A percentile compares a stretch with the other conserved stretches of the same genome.
phyloP scores from a whole-genome alignment of 768 basidiomycete species.

The Trametes coccinea region DNA sequence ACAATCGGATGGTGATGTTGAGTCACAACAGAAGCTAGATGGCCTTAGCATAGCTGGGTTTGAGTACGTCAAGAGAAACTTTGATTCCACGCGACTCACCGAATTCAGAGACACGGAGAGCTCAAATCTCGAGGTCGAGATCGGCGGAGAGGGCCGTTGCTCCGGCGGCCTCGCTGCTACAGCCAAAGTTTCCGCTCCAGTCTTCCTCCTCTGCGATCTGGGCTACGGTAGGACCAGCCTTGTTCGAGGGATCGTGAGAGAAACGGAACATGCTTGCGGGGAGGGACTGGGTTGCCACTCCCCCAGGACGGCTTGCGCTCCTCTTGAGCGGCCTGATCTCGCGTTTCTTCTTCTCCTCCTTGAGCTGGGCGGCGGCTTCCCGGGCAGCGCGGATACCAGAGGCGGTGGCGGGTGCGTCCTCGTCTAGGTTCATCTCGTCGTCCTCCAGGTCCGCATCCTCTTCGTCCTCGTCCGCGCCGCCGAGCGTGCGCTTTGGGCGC shows the following conservation, averaged over 20 bases:
- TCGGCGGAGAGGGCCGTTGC: not conserved
- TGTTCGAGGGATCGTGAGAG: constrained; percentile 11
- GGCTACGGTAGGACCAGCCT: not conserved
- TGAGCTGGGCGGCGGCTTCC: constrained; percentile 4
- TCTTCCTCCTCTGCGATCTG: constrained; percentile 21
- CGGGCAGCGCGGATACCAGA: constrained; percentile 5
- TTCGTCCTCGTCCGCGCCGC: constrained; percentile 2
- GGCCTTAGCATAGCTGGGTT: too few relatives aligned
- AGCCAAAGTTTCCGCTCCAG: constrained; percentile 22
- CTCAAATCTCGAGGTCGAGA: constrained; percentile 15
- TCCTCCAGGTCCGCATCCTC: constrained; percentile 18
- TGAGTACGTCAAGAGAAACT: too few relatives aligned
- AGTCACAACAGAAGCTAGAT: too few relatives aligned
- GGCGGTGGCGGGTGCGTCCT: not conserved
- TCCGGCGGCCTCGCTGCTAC: not conserved
- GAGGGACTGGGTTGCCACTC: constrained; percentile 17
- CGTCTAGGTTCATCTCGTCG: constrained; percentile 14
- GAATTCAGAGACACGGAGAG: not conserved
- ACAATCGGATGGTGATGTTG: too few relatives aligned
- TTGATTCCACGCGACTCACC: not conserved
- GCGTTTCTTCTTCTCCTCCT: constrained; percentile 21
- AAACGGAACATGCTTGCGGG: constrained; percentile 21
- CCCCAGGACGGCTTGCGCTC: constrained; percentile 14
- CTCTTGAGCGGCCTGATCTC: constrained; percentile 23
- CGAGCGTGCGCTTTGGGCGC: constrained; percentile 20